Evolutionary conservation across 495 filamentous ascomycete genomes (phyloP), one percentile per base, ranked within the genome.

Genomic region (Cercophora sp.): DNA sequence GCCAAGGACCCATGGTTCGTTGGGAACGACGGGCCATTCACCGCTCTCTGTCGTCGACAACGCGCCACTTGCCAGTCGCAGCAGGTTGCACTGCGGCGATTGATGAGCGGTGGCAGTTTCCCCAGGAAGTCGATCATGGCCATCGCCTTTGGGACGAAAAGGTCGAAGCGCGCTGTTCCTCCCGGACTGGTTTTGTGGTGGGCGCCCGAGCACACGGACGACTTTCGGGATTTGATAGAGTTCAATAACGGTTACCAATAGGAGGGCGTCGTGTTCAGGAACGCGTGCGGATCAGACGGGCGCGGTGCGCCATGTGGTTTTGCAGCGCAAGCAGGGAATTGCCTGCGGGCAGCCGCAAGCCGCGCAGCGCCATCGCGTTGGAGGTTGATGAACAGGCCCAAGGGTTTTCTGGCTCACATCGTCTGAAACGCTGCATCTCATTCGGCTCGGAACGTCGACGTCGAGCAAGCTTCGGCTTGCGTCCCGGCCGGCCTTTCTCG

Each of bases 381-480:
- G 49, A 52, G 49, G 36, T 43, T 52, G 20, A 43, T 40, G 48
- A n/a, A 52, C 37, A 43, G 25, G 37, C 24, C 11, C 26, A 52
- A 44, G 26, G 22, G 29, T 23, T 41, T 22, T 41, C 9, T 19
- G 44, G 44, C 23, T 34, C 5, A 26, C 8, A 11, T 10, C 19
- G 36, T 32, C 44, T 47, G 44, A 47, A 47, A 47, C 44, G 23
- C 44, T 47, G 44, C 16, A 27, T 13, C 44, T 15, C n/a, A 18
- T 23, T 9, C 19, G 8, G 5, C 26, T 23, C 22, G 41, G 41
- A 44, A 8, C 16, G 20, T 15, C 13, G 18, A 24, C 18, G 40
- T 44, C 26, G 40, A 26, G 32, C 24, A 47, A 47, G 26, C 43
- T 19, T n/a, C n/a, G n/a, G n/a, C n/a, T n/a, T n/a, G n/a, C n/a